A percentile compares a stretch with the other conserved stretches of the same genome.
phyloP scores from a whole-genome alignment of 257 asterid genomes.

The Solanum chaucha region DNA sequence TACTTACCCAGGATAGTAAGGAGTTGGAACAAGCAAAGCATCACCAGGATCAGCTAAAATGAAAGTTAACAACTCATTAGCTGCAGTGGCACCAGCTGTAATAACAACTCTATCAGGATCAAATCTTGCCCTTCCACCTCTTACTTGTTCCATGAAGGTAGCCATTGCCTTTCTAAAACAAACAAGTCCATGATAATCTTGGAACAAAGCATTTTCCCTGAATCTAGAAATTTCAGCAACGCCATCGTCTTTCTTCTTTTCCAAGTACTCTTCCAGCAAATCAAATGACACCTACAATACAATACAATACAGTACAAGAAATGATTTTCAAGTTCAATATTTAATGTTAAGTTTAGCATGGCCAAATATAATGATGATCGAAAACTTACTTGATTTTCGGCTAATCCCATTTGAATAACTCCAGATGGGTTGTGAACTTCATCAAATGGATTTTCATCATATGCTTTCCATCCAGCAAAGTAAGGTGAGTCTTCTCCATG shows the following conservation, averaged over 20 bases:
- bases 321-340: not conserved
- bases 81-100: slow-evolving; percentile 91
- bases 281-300: slow-evolving; percentile 68
- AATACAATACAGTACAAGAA: not conserved
- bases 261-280: slow-evolving; percentile 57
- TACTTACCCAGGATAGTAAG: slow-evolving; percentile 87
- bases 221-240: slow-evolving; percentile 24
- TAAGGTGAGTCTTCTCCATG: slow-evolving; percentile 90
- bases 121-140: slow-evolving; percentile 71
- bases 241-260: slow-evolving; percentile 25
- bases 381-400: slow-evolving; percentile 65
- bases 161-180: slow-evolving; percentile 90
- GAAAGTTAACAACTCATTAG: slow-evolving; percentile 75
- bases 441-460: slow-evolving; percentile 68
- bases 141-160: slow-evolving; percentile 69
- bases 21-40: slow-evolving; percentile 81
- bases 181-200: slow-evolving; percentile 83
- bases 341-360: not conserved
- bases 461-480: slow-evolving; percentile 93
- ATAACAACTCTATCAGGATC: slow-evolving; percentile 64
- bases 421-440: slow-evolving; percentile 50
- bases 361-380: not conserved
- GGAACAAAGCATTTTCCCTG: slow-evolving; percentile 80
- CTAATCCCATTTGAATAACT: slow-evolving; percentile 88
- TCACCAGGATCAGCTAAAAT: slow-evolving; percentile 73